These are phyloP conservation scores for Hibiscus syriacus DNA, from an alignment of 345 rosid species.

Conservation along the genomic window DNA sequence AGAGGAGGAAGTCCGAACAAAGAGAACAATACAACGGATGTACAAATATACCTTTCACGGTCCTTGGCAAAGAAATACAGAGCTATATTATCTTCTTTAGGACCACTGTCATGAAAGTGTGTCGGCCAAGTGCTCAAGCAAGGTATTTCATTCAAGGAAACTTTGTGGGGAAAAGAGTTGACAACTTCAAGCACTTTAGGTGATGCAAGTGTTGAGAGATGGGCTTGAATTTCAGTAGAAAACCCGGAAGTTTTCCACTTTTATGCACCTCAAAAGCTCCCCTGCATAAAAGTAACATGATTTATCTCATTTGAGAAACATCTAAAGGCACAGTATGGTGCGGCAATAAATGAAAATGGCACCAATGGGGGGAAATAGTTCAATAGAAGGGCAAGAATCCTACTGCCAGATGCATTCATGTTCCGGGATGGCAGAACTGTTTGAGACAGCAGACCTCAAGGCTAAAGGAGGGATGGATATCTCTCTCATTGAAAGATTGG, in stretches of 20 bases:
- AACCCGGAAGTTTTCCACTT: conserved; percentile 36
- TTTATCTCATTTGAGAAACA: conserved; percentile 2
- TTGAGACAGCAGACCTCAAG: conserved; percentile 20
- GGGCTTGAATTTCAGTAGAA: conserved; percentile 76
- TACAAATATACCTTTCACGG: conserved; percentile 50
- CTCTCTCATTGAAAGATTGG: conserved; percentile 22
- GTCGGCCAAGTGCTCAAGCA: conserved; percentile 74
- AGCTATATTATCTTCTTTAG: conserved; percentile 83
- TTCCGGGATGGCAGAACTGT: conserved; percentile 63
- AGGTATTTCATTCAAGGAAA: conserved; percentile 70
- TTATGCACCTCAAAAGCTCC: conserved; percentile 66
- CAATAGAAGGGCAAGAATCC: conserved; percentile 25
- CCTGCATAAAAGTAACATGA: conserved; percentile 35
- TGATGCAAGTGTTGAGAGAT: conserved; percentile 63
- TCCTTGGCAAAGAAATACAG: conserved; percentile 94
- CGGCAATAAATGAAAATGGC: neutral
- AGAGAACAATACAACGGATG: neutral
- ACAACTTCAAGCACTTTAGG: conserved; percentile 62
- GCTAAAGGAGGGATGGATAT: conserved; percentile 24
- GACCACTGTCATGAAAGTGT: conserved; percentile 67
- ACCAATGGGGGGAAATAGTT: neutral
- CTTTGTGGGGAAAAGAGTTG: conserved; percentile 46
- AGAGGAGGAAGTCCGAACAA: neutral
- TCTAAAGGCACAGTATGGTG: neutral
- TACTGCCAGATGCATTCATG: conserved; percentile 89